A percentile compares a stretch with the other conserved stretches of the same genome.
Evolutionary conservation across 345 rosid species (phyloP).

Genomic region (Syzygium aromaticum): DNA sequence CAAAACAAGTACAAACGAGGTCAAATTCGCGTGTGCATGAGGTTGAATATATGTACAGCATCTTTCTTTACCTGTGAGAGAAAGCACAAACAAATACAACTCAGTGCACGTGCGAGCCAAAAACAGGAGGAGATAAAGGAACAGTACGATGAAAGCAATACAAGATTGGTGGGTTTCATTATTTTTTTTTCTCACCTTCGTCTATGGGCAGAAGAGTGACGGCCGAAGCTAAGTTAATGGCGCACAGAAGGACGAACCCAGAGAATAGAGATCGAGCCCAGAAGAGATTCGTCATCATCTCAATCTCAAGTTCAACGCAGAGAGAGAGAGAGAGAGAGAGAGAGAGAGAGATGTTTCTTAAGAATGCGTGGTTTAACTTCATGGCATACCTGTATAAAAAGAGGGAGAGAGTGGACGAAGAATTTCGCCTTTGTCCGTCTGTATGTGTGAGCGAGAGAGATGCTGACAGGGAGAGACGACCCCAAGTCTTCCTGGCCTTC

Average conservation of each 20-base stretch:
- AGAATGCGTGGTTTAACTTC: neutral
- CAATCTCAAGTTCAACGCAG: neutral
- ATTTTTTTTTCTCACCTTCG: neutral
- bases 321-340: neutral
- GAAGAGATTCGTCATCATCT: neutral
- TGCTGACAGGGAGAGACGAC: neutral
- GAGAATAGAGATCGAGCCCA: accelerated
- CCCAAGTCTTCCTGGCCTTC: neutral
- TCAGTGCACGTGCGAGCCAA: neutral
- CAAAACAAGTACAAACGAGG: neutral
- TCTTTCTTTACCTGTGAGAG: neutral
- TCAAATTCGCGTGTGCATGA: neutral
- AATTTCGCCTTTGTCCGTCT: neutral
- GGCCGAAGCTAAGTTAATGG: neutral
- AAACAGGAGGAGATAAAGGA: neutral
- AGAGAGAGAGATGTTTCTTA: neutral
- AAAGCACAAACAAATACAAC: neutral
- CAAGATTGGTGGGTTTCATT: neutral
- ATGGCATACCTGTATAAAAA: neutral
- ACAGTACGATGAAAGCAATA: neutral
- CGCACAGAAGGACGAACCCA: neutral
- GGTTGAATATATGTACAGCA: neutral
- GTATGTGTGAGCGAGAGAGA: neutral
- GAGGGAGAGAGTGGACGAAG: neutral
- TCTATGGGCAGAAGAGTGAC: neutral